Evolutionary conservation across 192 early-diverging fungal genomes (phyloP), one percentile per base, ranked within the genome.

Genomic region (Glomus cerebriforme): DNA sequence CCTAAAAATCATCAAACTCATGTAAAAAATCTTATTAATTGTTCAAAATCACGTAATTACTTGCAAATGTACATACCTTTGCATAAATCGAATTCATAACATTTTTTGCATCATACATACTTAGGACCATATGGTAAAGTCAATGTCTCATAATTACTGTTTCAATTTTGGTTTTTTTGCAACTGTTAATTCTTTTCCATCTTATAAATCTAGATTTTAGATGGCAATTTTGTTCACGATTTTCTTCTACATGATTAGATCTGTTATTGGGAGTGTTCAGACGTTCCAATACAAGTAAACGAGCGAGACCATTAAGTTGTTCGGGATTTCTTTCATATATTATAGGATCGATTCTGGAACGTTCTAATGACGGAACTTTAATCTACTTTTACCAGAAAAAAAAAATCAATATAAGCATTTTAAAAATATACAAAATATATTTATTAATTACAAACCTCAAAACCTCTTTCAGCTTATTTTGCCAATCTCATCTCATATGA

Each of bases 401-500:
- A 37, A 35, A 63, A 26, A 26, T 63, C 26, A 24, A 24, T 10
- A 62, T 26, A 22, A 27, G 7, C 8, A 3, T 7, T 24, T 26
- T 8, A n/a, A 60, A 5, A 60, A 24, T 2, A n/a, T 0, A 1
- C n/a, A 26, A 62, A 62, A 10, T 60, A 22, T 26, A 10, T 10
- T 62, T 7, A 58, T 58, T 58, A 58, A 58, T 19, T 43, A n/a
- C 24, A 27, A 43, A 71, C 68, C 49, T 73, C 72, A 31, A 73
- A 73, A 29, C 72, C 72, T 27, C 72, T 39, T 3, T 59, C 72
- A 10, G 49, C 26, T 59, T 73, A 73, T 35, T 73, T 73, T 3
- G 72, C 72, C 12, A 73, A 31, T 0, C 72, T 22, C 45, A 58
- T 73, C 59, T 73, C 72, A 59, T 73, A 73, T 59, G 72, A 73